Evolutionary conservation across 495 filamentous ascomycete species (phyloP).

Genomic region (Pseudoneurospora amorphoporcata): DNA sequence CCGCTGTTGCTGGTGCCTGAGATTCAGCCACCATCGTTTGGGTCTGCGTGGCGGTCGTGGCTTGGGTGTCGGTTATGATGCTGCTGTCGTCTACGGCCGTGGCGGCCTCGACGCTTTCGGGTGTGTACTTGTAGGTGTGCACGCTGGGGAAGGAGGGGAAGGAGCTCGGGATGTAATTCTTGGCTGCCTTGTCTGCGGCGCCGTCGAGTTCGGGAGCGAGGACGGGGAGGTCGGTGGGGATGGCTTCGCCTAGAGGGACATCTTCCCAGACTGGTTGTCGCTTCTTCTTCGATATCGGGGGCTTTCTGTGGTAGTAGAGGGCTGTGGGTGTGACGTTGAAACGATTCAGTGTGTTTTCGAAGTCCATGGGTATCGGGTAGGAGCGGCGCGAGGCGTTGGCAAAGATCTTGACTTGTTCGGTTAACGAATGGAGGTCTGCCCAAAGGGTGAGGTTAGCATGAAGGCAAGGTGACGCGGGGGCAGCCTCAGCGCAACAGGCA

Average conservation of each 20-base stretch:
- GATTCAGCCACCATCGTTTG: background rate
- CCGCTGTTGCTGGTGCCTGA: background rate
- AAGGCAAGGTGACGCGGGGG: background rate
- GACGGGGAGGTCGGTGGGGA: constrained; percentile 27
- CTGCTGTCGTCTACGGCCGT: constrained; percentile 15
- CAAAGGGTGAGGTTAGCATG: constrained; percentile 5
- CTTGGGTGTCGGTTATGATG: background rate
- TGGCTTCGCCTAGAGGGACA: constrained; percentile 17
- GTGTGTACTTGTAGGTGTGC: constrained; percentile 37
- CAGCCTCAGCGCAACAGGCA: background rate
- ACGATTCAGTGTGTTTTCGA: constrained; percentile 24
- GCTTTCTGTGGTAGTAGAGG: constrained; percentile 31
- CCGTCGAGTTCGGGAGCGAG: constrained; percentile 33
- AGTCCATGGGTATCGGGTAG: constrained; percentile 28
- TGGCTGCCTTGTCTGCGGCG: constrained; percentile 28
- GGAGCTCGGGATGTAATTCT: constrained; percentile 30
- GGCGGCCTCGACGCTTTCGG: constrained; percentile 19
- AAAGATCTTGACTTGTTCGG: constrained; percentile 19
- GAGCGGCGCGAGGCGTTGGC: constrained; percentile 29
- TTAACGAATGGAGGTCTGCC: constrained; percentile 25
- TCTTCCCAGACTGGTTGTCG: constrained; percentile 21
- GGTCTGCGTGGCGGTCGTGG: background rate
- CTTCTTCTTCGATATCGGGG: constrained; percentile 23
- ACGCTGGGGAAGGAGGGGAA: constrained; percentile 37
- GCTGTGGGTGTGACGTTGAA: constrained; percentile 25